Evolutionary conservation across 768 basidiomycete genomes (phyloP), one percentile per base, ranked within the genome.

Genomic region (Clitopilus passeckerianus): DNA sequence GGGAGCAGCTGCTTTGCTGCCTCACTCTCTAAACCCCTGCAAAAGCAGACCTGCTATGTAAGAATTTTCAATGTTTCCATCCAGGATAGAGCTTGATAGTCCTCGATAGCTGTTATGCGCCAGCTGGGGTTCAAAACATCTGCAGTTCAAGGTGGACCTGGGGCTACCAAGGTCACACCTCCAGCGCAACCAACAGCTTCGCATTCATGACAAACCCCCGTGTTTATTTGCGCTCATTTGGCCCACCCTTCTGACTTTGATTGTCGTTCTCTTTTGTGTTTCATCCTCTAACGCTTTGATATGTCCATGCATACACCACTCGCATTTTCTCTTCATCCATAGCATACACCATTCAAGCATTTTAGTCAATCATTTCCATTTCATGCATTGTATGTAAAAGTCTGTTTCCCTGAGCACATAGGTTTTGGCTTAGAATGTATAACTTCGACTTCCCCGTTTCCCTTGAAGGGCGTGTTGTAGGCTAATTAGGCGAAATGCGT

Each of bases 41-140:
- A 92, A 72, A 94, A 94, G 83, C 85, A 22, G 94, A 95, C 70
- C 77, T 97, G 33, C 77, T 95, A 59, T 76, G 85, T 71, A 76
- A 58, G 72, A 27, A 53, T 62, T 18, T 34, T 18, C 18, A 34
- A 27, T 43, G 53, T n/a, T 23, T n/a, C 7, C 23, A 14, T 23
- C 53, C 27, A 34, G 23, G 44, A 43, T 23, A 46, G 60, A 61
- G 14, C 20, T 56, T 27, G 59, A 58, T 52, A 27, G 61, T 57
- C 41, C 7, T 57, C n/a, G 34, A 5, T 54, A 75, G 81, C 79
- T 57, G 84, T 82, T 58, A 88, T 97, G 84, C 87, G 89, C 41
- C 87, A 91, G 67, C 81, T 97, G 59, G 95, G 95, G 24, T 96
- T 97, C 82, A 93, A 87, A 80, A 92, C 90, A 22, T 85, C 90